Evolutionary conservation across 2,329 filamentous ascomycete species (phyloP).

Genomic region (Geosmithia morbida): DNA sequence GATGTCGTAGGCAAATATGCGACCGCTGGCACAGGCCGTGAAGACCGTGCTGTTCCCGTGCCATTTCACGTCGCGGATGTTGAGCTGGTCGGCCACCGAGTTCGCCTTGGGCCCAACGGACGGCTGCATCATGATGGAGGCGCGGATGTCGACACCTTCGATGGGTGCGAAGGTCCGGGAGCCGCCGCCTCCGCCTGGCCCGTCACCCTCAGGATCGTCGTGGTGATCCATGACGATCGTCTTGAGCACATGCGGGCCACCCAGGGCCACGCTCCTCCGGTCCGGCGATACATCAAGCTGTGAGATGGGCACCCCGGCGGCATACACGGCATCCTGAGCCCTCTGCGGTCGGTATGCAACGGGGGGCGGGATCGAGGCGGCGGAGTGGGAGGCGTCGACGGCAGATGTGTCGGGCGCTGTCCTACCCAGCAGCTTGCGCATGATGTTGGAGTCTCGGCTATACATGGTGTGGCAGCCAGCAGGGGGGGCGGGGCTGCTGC

Average conservation of each 20-base stretch:
- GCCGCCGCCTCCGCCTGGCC: neutral
- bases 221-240: slow-evolving; percentile 39
- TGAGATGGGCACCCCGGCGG: slow-evolving; percentile 35
- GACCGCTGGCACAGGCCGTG: slow-evolving; percentile 48
- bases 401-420: slow-evolving; percentile 8
- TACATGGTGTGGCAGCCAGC: slow-evolving; percentile 21
- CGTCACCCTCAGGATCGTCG: neutral
- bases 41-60: slow-evolving; percentile 39
- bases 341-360: slow-evolving; percentile 30
- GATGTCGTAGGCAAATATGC: slow-evolving; percentile 51
- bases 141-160: slow-evolving; percentile 43
- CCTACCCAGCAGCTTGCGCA: slow-evolving; percentile 47
- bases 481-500: neutral
- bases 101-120: slow-evolving; percentile 24
- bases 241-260: slow-evolving; percentile 45
- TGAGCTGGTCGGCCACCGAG: slow-evolving; percentile 38
- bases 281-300: slow-evolving; percentile 45
- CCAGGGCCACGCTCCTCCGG: slow-evolving; percentile 39
- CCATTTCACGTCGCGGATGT: slow-evolving; percentile 50
- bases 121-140: slow-evolving; percentile 36
- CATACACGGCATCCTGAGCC: slow-evolving; percentile 40
- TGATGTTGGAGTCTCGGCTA: slow-evolving; percentile 38
- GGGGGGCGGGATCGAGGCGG: slow-evolving; percentile 17
- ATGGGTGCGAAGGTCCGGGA: slow-evolving; percentile 22
- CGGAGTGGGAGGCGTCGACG: slow-evolving; percentile 31